phyloP scores from a whole-genome alignment of 176 grass and related monocot genomes.

The Triticum dicoccoides region DNA sequence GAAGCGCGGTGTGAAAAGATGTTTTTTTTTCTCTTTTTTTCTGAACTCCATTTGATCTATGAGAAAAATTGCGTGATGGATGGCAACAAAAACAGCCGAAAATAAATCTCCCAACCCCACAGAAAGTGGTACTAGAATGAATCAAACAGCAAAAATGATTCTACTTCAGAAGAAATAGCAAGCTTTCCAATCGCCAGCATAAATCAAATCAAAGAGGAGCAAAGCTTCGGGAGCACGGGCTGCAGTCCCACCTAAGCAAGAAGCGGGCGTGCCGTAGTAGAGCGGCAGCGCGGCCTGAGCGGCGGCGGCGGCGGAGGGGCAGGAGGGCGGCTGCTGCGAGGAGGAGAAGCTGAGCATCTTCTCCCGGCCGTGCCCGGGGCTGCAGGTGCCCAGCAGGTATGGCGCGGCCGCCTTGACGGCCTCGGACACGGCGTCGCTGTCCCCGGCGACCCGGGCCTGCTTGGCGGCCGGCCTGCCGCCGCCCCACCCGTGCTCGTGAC shows the following conservation, averaged over 20 bases:
- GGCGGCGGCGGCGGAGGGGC: slow-evolving; percentile 13
- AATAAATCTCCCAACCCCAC: slow-evolving; percentile 15
- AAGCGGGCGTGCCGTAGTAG: slow-evolving; percentile 58
- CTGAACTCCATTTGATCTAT: slow-evolving; percentile 12
- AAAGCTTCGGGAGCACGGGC: neutral
- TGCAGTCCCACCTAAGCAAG: slow-evolving; percentile 46
- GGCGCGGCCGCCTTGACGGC: slow-evolving; percentile 53
- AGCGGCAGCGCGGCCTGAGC: slow-evolving; percentile 47
- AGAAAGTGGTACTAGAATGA: neutral
- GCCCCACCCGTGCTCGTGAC: neutral
- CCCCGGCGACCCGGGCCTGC: slow-evolving; percentile 31
- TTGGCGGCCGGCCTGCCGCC: slow-evolving; percentile 42
- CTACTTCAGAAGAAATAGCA: neutral
- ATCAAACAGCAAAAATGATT: slow-evolving; percentile 28
- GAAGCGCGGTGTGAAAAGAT: neutral
- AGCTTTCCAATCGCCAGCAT: slow-evolving; percentile 12
- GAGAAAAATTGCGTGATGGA: neutral
- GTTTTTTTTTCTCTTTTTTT: neutral
- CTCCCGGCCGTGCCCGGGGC: slow-evolving; percentile 50
- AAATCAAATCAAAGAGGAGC: neutral
- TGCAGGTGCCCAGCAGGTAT: slow-evolving; percentile 46
- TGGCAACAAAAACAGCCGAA: neutral
- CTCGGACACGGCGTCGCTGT: slow-evolving; percentile 34
- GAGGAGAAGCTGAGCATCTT: slow-evolving; percentile 96
- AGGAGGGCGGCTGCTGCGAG: slow-evolving; percentile 22